Evolutionary conservation across 257 asterid genomes (phyloP).

Genomic region (Cruciata laevipes): DNA sequence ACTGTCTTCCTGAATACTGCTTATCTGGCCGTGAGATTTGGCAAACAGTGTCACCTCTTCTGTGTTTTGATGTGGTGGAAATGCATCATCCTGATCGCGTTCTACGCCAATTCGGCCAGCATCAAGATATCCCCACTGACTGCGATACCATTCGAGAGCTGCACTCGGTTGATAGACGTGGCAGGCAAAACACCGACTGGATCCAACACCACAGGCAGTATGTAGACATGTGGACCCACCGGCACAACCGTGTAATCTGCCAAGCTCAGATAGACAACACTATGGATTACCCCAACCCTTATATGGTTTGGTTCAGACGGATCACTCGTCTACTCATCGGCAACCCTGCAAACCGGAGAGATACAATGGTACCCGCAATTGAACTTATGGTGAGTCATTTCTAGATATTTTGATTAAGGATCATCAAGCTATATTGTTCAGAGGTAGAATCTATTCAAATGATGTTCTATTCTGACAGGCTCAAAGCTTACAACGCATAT

Average conservation of each 20-base stretch:
- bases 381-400: constrained; percentile 50
- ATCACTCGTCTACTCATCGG: constrained; percentile 64
- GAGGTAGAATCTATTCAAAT: background rate
- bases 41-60: constrained; percentile 65
- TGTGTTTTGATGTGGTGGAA: constrained; percentile 75
- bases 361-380: constrained; percentile 39
- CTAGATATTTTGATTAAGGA: background rate
- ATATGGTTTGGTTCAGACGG: constrained; percentile 59
- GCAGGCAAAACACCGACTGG: constrained; percentile 84
- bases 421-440: background rate
- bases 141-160: constrained; percentile 69
- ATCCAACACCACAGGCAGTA: constrained; percentile 63
- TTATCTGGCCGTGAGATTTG: constrained; percentile 54
- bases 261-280: constrained; percentile 40
- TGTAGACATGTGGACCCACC: constrained; percentile 65
- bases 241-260: constrained; percentile 34
- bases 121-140: constrained; percentile 45
- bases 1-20: constrained; percentile 65
- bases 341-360: constrained; percentile 61
- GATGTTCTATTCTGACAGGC: constrained; percentile 34
- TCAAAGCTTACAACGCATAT: constrained; percentile 66
- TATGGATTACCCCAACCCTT: constrained; percentile 57
- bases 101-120: constrained; percentile 69
- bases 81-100: constrained; percentile 73
- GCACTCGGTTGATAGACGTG: constrained; percentile 69